Evolutionary conservation across 148 eudicot species (phyloP).

Genomic region (Rhododendron ovatum): DNA sequence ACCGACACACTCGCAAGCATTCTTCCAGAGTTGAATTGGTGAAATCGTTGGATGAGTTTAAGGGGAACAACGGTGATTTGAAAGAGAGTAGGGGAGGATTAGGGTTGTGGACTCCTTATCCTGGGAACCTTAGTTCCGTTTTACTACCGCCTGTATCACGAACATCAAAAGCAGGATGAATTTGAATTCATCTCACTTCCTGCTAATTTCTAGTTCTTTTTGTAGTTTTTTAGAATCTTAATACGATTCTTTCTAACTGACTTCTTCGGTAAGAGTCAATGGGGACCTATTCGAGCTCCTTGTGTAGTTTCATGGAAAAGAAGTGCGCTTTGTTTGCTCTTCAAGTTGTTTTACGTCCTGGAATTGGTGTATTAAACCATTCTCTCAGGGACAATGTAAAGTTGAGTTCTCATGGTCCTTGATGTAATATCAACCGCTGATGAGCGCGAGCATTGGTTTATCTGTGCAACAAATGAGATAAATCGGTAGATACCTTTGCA

Average conservation of each 20-base stretch:
- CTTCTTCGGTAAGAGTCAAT: not conserved
- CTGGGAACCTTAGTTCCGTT: slow-evolving; percentile 68
- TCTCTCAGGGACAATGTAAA: not conserved
- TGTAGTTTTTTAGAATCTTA: not conserved
- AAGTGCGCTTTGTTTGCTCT: not conserved
- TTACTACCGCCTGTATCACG: slow-evolving; percentile 68
- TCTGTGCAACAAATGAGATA: not conserved
- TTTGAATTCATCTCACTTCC: not conserved
- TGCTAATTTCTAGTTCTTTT: not conserved
- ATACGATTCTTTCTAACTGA: not conserved
- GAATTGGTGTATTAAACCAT: not conserved
- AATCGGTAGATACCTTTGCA: not conserved
- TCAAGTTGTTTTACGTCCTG: not conserved
- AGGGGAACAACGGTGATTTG: slow-evolving; percentile 43
- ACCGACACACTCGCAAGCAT: slow-evolving; percentile 87
- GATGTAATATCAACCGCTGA: not conserved
- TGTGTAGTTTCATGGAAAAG: not conserved
- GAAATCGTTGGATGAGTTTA: slow-evolving; percentile 65
- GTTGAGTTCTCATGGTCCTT: not conserved
- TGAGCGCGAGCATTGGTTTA: not conserved
- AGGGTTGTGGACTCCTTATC: slow-evolving; percentile 98
- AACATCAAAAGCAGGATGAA: slow-evolving; percentile 84
- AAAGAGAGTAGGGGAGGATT: slow-evolving; percentile 86
- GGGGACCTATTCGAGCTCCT: not conserved
- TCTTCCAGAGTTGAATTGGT: slow-evolving; percentile 96